A percentile compares a stretch with the other conserved stretches of the same genome.
Conservation (phyloP, 1,139 yeast species). For the Candida tropicalis region DNA sequence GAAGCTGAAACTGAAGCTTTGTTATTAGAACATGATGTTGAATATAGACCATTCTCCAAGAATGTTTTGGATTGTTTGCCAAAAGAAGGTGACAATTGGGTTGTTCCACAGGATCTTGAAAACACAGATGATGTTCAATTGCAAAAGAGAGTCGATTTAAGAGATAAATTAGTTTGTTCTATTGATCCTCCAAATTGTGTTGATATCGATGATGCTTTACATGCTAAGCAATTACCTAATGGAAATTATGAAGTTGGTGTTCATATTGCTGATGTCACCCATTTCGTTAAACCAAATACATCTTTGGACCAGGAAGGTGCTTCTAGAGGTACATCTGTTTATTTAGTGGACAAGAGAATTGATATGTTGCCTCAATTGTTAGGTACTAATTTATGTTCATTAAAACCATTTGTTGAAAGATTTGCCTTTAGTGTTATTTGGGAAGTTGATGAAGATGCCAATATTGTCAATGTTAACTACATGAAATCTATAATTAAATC, state of each 20-base stretch:
- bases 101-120: slow-evolving; percentile 64
- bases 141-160: slow-evolving; percentile 73
- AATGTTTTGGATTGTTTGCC: slow-evolving; percentile 93
- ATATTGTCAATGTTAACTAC: slow-evolving; percentile 78
- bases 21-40: slow-evolving; percentile 92
- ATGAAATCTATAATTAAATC: slow-evolving; percentile 90
- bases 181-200: slow-evolving; percentile 99
- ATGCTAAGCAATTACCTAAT: slow-evolving; percentile 80
- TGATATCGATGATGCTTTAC: slow-evolving; percentile 98
- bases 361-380: slow-evolving; percentile 97
- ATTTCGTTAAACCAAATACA: slow-evolving; percentile 91
- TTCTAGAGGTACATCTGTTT: slow-evolving; percentile 94
- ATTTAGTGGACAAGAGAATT: slow-evolving; percentile 96
- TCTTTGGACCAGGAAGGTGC: slow-evolving; percentile 97
- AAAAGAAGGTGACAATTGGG: slow-evolving; percentile 90
- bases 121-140: slow-evolving; percentile 62
- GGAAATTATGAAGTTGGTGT: slow-evolving; percentile 98
- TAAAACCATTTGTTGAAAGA: slow-evolving; percentile 93
- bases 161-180: slow-evolving; percentile 89
- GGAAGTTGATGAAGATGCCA: slow-evolving; percentile 89
- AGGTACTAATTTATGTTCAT: slow-evolving; percentile 95
- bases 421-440: slow-evolving; percentile 95
- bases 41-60: slow-evolving; percentile 92
- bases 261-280: slow-evolving; percentile 98
- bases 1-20: slow-evolving; percentile 97